Conservation (phyloP, 148 eudicot species). For the Persicaria maculosa region DNA sequence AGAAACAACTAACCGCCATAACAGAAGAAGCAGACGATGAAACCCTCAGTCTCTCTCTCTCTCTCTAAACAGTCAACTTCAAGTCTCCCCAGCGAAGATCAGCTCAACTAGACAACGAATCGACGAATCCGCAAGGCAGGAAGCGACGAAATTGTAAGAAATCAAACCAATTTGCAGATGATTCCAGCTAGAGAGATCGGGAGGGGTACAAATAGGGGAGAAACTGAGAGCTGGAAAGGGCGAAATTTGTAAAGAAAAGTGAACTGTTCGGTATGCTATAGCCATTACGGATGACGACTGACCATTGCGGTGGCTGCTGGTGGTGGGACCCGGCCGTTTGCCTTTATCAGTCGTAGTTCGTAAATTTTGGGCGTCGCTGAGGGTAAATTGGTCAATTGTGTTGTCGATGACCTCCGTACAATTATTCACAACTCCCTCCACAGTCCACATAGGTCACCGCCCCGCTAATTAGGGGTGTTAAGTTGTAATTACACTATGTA, state of each 20-base stretch:
- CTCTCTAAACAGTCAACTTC: too few species aligned
- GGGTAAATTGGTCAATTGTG: background rate
- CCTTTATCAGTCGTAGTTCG: background rate
- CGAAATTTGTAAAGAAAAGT: background rate
- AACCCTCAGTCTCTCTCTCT: too few species aligned
- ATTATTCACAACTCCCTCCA: background rate
- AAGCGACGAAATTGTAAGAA: background rate
- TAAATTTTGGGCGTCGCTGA: background rate
- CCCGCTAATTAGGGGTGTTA: background rate
- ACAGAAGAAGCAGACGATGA: background rate
- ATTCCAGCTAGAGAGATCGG: background rate
- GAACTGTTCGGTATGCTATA: background rate
- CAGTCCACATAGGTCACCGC: background rate
- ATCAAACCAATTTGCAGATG: background rate
- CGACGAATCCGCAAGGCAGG: background rate
- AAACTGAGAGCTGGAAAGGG: background rate
- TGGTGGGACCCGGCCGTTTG: background rate
- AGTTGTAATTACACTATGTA: too few species aligned
- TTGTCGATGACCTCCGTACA: background rate
- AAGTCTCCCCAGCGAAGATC: background rate
- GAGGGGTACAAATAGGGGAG: background rate
- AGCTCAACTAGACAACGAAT: background rate
- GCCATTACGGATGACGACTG: background rate
- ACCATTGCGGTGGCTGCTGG: background rate
- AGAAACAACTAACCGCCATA: background rate